Base-by-base conservation (phyloP, 1,284 basidiomycete species). In the Cutaneotrichosporon mucoides region DNA sequence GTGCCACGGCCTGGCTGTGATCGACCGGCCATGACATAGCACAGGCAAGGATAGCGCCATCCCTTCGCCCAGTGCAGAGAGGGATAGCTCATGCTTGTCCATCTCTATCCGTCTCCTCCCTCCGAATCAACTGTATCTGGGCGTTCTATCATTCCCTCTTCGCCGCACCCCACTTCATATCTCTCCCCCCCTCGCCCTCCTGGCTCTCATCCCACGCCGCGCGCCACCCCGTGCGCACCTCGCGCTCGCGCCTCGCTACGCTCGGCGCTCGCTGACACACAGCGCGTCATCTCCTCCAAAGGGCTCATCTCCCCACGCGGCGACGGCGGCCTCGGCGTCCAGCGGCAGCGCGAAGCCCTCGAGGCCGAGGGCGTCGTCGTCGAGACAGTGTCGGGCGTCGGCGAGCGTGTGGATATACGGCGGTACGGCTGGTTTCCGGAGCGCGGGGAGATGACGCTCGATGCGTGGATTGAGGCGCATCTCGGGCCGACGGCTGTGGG, bases 341-440 rank as follows among this genome's bases (percentile, higher is more conserved):
- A 82, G 56, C 77, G 84, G 0, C 89, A 91, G 68, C 78, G 83
- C 40, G 83, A 86, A 42, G 84, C 81, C 4, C 80, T 91, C 11
- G 82, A 85, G 61, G 84, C 83, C 0, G 89, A 90, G 70, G 88
- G 86, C 6, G 84, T 90, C 12, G 83, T 86, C 55, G 88, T 90
- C 5, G 79, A 71, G 34, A 70, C 71, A 6, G 65, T 77, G 6
- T 53, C 66, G 0, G 76, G 76, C 0, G 56, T 59, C 6, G 83
- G 82, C 34, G 76, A 84, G 50, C 79, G 79, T 48, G 82, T 87
- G 11, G 77, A 82, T 66, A 65, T 86, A 38, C 70, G 71, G 10
- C 65, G 60, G 35, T 86, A 76, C 65, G 86, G 86, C 5, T 87
- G 86, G 86, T 87, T 86, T 62, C 86, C 86, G 2, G 76, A 78